Evolutionary conservation across 2,329 filamentous ascomycete species (phyloP), one percentile per base, ranked within the genome.

Genomic region (Claviceps quebecensis): DNA sequence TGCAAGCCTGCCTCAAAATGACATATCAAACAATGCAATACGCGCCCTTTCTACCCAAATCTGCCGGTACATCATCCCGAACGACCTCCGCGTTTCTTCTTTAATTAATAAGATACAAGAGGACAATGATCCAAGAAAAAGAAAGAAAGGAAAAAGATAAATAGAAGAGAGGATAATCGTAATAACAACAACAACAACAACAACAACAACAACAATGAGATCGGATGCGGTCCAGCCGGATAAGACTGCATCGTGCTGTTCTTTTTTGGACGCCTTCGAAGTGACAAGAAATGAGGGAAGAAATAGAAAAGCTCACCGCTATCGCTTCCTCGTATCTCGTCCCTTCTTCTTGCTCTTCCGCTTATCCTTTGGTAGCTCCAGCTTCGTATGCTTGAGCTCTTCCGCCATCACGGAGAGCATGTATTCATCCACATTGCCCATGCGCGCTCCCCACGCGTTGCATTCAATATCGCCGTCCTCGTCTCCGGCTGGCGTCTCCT

Each of bases 381-480:
- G 65, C 48, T 77, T 72, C 23, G 78, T 79, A 47, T 76, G 72
- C 59, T 77, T 75, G 22, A 84, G 69, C 61, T 75, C 72, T 56
- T 69, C 81, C 45, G 76, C 74, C 81, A 90, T 87, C 52, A 78
- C 77, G 38, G 71, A 69, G 48, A 93, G 69, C 75, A 93, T 83
- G 62, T 85, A 88, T 49, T 88, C 81, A 62, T 91, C 87, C 52
- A 89, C 78, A 41, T 78, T 81, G 49, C 70, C 69, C 53, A 84
- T 74, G 50, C 63, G 71, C 40, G 70, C 72, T 5, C 78, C 80
- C 70, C 73, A 81, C 1, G 80, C 80, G 54, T 81, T 83, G 34
- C 69, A 62, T 56, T 84, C 80, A 0, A 71, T 60, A 46, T 73
- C 64, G 7, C 67, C 62, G 7, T 63, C 29, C 29, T 34, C 66